Conservation (phyloP, 1,284 basidiomycete genomes). For the Gomphus sp. region DNA sequence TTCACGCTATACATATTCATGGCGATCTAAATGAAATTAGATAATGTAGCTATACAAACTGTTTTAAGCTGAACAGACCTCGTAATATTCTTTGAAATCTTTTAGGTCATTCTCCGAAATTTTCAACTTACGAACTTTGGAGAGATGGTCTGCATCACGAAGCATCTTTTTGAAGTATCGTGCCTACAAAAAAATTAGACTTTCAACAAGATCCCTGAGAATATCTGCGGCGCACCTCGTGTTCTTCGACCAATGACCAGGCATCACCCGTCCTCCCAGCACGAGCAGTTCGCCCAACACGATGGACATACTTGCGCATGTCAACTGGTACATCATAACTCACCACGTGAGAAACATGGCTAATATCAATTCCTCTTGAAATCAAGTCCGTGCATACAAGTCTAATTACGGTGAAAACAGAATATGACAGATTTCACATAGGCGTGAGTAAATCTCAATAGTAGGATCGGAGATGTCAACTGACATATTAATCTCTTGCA, state of each 20-base stretch:
- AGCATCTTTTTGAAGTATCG: constrained; percentile 85
- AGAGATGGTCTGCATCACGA: constrained; percentile 65
- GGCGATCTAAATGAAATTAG: neutral
- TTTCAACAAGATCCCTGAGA: neutral
- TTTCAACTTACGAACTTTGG: constrained; percentile 63
- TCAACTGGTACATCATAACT: constrained; percentile 96
- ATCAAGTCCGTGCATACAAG: constrained; percentile 94
- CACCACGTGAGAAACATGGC: constrained; percentile 84
- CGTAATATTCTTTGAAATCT: constrained; percentile 52
- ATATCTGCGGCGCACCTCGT: constrained; percentile 53
- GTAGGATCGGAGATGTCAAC: constrained; percentile 18
- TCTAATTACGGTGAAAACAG: constrained; percentile 30
- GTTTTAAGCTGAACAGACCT: constrained; percentile 31
- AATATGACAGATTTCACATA: neutral
- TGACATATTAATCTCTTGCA: constrained; percentile 77
- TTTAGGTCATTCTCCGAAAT: constrained; percentile 58
- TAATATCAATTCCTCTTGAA: constrained; percentile 94
- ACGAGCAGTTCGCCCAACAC: constrained; percentile 90
- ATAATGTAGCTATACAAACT: neutral
- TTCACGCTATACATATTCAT: constrained; percentile 9
- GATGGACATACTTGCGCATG: constrained; percentile 95
- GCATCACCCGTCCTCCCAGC: constrained; percentile 82
- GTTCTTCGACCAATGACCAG: constrained; percentile 94
- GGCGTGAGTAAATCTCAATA: neutral
- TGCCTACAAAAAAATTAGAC: constrained; percentile 39